phyloP scores from a whole-genome alignment of 2,329 filamentous ascomycete species.

The Westerdykella sp. region DNA sequence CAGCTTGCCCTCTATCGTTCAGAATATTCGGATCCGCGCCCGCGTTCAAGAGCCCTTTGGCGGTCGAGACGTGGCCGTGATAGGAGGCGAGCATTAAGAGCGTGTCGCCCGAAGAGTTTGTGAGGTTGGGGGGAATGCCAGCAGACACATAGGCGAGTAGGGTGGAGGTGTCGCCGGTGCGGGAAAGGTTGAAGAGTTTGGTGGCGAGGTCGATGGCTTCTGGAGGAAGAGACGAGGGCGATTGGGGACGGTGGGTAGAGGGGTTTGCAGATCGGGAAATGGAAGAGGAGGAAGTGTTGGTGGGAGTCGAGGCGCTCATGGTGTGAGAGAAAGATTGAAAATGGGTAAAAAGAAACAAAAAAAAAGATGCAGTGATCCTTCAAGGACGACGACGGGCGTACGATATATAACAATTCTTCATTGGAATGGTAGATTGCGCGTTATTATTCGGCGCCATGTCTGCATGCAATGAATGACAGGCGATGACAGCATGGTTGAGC shows the following conservation, averaged over 20 bases:
- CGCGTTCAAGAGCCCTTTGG: conserved; percentile 54
- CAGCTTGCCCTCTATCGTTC: conserved; percentile 63
- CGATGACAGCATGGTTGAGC: background rate
- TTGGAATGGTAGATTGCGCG: no score
- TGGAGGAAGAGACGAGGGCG: conserved; percentile 50
- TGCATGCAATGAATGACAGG: background rate
- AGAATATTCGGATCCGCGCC: conserved; percentile 62
- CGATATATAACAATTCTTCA: no score
- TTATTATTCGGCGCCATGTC: background rate
- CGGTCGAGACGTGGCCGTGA: conserved; percentile 58
- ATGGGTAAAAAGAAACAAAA: no score
- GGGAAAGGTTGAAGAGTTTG: conserved; percentile 61
- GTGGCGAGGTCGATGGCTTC: conserved; percentile 61
- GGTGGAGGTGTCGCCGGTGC: conserved; percentile 51
- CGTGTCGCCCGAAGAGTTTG: conserved; percentile 68
- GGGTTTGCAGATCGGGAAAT: conserved; percentile 26
- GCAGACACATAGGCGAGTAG: conserved; percentile 59
- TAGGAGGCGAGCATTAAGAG: conserved; percentile 69
- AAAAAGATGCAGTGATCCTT: no score
- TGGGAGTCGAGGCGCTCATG: conserved; percentile 2
- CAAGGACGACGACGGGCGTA: no score
- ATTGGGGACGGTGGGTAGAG: conserved; percentile 51
- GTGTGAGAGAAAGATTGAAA: background rate
- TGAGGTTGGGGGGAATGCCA: conserved; percentile 63
- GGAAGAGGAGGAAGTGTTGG: conserved; percentile 1